Base-by-base conservation (phyloP, 495 filamentous ascomycete species). In the Oidiodendron maius region DNA sequence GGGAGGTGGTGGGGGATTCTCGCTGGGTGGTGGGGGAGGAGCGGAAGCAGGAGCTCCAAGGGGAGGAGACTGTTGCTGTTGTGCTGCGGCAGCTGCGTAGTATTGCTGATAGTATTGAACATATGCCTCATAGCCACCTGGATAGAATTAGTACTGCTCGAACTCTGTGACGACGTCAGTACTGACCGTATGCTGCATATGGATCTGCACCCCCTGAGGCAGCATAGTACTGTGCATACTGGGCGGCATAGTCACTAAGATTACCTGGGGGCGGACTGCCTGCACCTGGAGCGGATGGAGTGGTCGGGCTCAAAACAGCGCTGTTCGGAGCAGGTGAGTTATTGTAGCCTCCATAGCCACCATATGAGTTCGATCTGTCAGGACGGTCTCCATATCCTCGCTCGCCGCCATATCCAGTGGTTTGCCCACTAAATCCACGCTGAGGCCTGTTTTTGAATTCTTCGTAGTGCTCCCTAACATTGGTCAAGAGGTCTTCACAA, bases 401-500 rank as follows among this genome's bases (percentile, higher is more conserved):
- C 21, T 66, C 61, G 10, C 54, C 56, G 28, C 60, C 50, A 26
- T 57, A 55, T 17, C 59, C 61, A 32, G 65, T 63, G 28, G 64
- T 65, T 47, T 64, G 59, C 12, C 61, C 72, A n/a, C 75, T 75
- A 53, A 81, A 84, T 17, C 75, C 74, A 49, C 70, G 74, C 42
- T 84, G 84, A 9, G 87, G 86, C 20, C 89, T 84, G 52, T 78
- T 82, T 67, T 96, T 97, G 71, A 93, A 94, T 17, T 80, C 76
- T 58, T 96, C 82, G 59, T 96, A 96, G 55, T 91, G 81, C 43
- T 87, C 76, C 52, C 78, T 81, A 13, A 98, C 93, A 51, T 91
- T 93, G 25, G 65, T 66, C 23, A 98, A 70, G 12, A 98, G 75
- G 47, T 95, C 89, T 58, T 89, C 78, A 61, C 91, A 96, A 30